Conservation (phyloP, 768 basidiomycete genomes). For the Mycena sanguinolenta region DNA sequence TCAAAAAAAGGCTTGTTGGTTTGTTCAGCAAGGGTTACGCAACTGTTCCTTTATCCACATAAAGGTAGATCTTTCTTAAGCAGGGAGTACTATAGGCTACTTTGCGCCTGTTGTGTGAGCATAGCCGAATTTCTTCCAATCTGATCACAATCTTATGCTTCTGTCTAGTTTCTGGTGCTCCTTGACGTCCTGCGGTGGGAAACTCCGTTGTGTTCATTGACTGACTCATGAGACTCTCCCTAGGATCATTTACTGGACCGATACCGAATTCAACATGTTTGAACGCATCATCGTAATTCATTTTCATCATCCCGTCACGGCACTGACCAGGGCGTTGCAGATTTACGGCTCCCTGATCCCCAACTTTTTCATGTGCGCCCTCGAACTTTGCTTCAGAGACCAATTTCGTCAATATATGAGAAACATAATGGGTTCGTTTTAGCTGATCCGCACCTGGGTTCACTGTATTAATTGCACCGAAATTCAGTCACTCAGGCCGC, state of each 20-base stretch:
- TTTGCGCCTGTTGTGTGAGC: background rate
- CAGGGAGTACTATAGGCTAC: background rate
- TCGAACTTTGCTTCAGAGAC: constrained; percentile 1
- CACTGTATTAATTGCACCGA: background rate
- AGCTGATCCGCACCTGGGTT: background rate
- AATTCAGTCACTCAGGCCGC: constrained; percentile 1
- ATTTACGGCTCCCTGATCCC: constrained; percentile 1
- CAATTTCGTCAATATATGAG: background rate
- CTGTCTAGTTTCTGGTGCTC: background rate
- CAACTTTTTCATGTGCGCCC: background rate
- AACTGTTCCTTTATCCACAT: background rate
- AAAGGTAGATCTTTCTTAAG: background rate
- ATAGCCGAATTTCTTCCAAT: background rate
- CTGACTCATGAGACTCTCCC: background rate
- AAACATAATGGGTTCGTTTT: constrained; percentile 1
- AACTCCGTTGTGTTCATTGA: background rate
- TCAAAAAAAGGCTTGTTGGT: background rate
- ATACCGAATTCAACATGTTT: background rate
- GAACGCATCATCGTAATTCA: background rate
- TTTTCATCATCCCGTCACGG: background rate
- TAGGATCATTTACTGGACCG: background rate
- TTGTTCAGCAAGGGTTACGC: background rate
- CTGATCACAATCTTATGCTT: background rate
- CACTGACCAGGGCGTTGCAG: background rate
- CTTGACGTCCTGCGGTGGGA: background rate